Conservation (phyloP, 225 moss, liverwort and hornwort genomes). For the Rhytidiadelphus loreus region DNA sequence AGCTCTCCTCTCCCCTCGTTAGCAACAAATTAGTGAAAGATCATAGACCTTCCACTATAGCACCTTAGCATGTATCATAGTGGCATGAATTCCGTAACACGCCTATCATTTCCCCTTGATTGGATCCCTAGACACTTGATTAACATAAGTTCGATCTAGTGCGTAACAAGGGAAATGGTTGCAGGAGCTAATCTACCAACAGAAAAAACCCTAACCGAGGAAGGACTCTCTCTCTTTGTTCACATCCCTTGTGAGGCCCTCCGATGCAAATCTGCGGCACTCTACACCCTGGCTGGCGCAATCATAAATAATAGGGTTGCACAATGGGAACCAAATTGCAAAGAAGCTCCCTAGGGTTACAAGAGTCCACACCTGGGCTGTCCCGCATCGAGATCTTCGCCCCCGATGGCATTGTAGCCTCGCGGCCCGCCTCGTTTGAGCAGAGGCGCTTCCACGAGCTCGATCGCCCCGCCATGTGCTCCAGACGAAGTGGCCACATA, state of each 20-base stretch:
- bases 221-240: background rate
- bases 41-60: background rate
- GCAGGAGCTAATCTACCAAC: conserved; percentile 2
- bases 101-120: background rate
- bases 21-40: background rate
- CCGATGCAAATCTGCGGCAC: background rate
- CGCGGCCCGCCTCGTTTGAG: conserved; percentile 54
- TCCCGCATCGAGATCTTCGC: conserved; percentile 66
- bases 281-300: background rate
- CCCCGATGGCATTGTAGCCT: conserved; percentile 68
- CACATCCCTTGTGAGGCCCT: background rate
- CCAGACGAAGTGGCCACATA: conserved; percentile 34
- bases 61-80: background rate
- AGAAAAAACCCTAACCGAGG: conserved; percentile 21
- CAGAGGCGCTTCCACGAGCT: conserved; percentile 80
- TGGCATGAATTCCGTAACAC: background rate
- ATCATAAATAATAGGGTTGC: background rate
- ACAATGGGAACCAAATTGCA: background rate
- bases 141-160: background rate
- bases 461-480: conserved; percentile 54
- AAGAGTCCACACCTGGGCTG: conserved; percentile 23
- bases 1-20: background rate
- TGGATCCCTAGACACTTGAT: background rate
- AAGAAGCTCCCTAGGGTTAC: background rate
- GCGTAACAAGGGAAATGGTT: background rate